phyloP scores from a whole-genome alignment of 2,329 filamentous ascomycete species.

The Botrytis deweyae region DNA sequence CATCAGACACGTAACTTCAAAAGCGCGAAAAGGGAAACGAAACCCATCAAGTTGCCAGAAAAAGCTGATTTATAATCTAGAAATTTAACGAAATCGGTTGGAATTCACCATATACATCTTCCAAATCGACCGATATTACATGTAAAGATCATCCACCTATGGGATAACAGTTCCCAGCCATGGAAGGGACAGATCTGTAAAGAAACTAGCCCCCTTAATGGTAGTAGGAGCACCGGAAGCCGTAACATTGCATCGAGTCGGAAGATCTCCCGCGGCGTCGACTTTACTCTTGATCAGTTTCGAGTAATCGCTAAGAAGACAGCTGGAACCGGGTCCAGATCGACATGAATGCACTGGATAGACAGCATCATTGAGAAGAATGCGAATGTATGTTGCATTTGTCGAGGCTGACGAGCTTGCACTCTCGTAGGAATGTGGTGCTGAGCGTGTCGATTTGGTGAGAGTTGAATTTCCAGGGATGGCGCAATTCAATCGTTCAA shows the following conservation, averaged over 20 bases:
- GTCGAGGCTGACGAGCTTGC: neutral
- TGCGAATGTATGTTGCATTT: slow-evolving; percentile 1
- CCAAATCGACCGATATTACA: no score
- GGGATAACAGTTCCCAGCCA: slow-evolving; percentile 1
- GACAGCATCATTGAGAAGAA: slow-evolving; percentile 8
- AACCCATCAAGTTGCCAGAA: neutral
- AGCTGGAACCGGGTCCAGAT: slow-evolving; percentile 1
- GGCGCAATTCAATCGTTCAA: slow-evolving; percentile 43
- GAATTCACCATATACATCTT: neutral
- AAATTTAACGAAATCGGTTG: neutral
- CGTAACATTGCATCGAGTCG: slow-evolving; percentile 11
- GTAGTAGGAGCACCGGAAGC: neutral
- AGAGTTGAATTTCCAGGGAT: neutral
- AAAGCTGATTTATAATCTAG: no score
- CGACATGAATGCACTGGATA: slow-evolving; percentile 3
- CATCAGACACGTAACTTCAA: neutral
- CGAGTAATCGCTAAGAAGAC: slow-evolving; percentile 4
- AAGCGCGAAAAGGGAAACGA: no score
- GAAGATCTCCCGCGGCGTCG: neutral
- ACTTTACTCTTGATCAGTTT: neutral
- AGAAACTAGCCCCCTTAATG: slow-evolving; percentile 17
- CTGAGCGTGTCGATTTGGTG: neutral
- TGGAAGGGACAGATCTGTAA: neutral
- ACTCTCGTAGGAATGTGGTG: neutral
- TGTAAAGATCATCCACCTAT: neutral